Evolutionary conservation across 179 eudicot genomes (phyloP), one percentile per base, ranked within the genome.

Genomic region (Sideroxylon spinosum): DNA sequence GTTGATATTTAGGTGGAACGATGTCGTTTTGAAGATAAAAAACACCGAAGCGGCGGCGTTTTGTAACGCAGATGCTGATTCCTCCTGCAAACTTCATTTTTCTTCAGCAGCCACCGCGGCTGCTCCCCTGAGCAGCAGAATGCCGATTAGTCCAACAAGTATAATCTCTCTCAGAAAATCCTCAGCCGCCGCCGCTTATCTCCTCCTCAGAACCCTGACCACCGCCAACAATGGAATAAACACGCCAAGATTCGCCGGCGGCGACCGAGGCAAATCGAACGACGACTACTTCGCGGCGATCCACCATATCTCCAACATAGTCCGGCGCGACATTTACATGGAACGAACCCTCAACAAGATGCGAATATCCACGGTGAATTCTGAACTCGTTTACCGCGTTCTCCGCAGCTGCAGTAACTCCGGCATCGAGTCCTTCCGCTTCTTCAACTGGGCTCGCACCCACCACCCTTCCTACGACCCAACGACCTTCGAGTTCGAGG

Each of bases 231-330:
- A 37, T 37, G 23, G 22, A 0, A 29, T 11, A 32, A 6, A 13
- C 66, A 20, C 44, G 53, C 4, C 80, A 50, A 29, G 53, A 13
- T 32, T 32, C 56, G 22, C 37, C 29, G 61, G 62, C 56, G 48
- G 76, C 68, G 52, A 57, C 65, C 70, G 83, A 62, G 64, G 82
- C 71, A 69, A 78, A 23, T 61, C 91, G 7, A 90, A 89, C 22
- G 97, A 95, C 80, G 89, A 88, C 53, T 95, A 95, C 86, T 95
- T 89, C 81, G 95, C 97, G 44, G 86, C 91, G 5, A 78, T 95
- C 66, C 95, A 93, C 87, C 97, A 95, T 84, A 93, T 95, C 73
- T 93, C 98, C 84, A 90, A 88, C 88, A 91, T 95, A 0, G 97
- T 95, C n/a, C 91, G 92, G 23, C 90, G 91, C 32, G 98, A 95